Evolutionary conservation across 305 asterid genomes (phyloP).

Genomic region (Fraxinus sp.): DNA sequence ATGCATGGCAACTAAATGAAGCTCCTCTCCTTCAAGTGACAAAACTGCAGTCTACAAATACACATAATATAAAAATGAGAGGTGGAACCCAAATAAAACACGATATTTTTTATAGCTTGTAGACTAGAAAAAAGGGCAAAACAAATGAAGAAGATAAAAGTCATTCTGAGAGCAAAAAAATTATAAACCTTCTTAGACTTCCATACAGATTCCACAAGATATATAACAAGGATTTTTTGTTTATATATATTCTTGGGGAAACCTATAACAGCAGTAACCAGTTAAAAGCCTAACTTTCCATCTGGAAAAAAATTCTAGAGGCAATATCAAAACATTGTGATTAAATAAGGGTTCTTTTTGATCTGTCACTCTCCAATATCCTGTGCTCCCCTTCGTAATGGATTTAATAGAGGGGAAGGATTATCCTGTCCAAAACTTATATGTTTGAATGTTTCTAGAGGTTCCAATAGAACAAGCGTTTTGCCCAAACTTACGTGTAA

Average conservation of each 20-base stretch:
- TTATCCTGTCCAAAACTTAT: background rate
- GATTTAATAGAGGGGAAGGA: background rate
- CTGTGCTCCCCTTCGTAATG: background rate
- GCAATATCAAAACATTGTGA: background rate
- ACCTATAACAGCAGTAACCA: background rate
- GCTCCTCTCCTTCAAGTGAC: conserved; percentile 64
- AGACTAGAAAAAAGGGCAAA: conserved; percentile 7
- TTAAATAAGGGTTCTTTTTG: background rate
- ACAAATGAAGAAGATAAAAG: background rate
- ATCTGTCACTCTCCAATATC: background rate
- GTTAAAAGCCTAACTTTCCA: background rate
- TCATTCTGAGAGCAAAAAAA: background rate
- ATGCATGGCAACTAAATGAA: conserved; percentile 95
- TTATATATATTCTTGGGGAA: background rate
- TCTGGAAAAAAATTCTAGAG: background rate
- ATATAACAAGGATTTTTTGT: background rate
- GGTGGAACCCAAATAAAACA: conserved; percentile 8
- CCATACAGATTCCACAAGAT: background rate
- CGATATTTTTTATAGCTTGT: conserved; percentile 3
- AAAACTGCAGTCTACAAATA: conserved; percentile 73
- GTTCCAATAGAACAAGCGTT: background rate
- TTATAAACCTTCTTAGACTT: background rate
- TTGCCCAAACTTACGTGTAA: background rate
- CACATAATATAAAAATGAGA: conserved; percentile 15
- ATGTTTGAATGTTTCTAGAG: background rate